Percentiles rank a stretch among this genome's conserved stretches.
Evolutionary conservation across 1,284 basidiomycete species (phyloP).

Genomic region (Sporisorium exsertum): DNA sequence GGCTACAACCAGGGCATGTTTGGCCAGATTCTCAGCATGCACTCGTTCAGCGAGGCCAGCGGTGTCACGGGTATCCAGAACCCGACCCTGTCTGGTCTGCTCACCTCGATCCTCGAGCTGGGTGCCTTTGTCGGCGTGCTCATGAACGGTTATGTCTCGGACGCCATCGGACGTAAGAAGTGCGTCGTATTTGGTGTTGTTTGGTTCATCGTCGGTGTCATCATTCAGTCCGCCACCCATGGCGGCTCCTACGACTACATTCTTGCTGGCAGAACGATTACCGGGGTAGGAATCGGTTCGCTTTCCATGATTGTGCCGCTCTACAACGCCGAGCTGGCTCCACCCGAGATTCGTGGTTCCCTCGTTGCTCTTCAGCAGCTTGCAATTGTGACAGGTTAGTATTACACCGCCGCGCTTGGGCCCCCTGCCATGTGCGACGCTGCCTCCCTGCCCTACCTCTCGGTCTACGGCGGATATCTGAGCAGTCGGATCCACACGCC

Average conservation of each 20-base stretch:
- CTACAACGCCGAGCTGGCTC: constrained; percentile 84
- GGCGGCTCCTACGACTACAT: constrained; percentile 75
- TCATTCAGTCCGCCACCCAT: constrained; percentile 75
- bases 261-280: constrained; percentile 78
- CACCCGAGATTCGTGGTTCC: constrained; percentile 83
- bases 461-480: too few relatives aligned
- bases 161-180: constrained; percentile 76
- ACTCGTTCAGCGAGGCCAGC: constrained; percentile 77
- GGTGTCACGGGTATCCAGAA: constrained; percentile 79
- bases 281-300: constrained; percentile 82
- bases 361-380: constrained; percentile 80
- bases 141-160: constrained; percentile 76
- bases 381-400: constrained; percentile 42
- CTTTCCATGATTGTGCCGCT: constrained; percentile 79
- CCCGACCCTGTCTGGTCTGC: constrained; percentile 76
- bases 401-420: too few relatives aligned
- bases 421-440: too few relatives aligned
- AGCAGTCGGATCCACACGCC: too few relatives aligned
- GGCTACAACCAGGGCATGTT: constrained; percentile 78
- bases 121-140: constrained; percentile 80
- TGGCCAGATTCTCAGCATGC: constrained; percentile 80
- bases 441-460: too few relatives aligned
- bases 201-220: constrained; percentile 79
- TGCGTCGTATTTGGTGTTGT: constrained; percentile 78
- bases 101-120: constrained; percentile 81